phyloP scores from a whole-genome alignment of 805 yeast genomes.

The Starmerella tilneyi region DNA sequence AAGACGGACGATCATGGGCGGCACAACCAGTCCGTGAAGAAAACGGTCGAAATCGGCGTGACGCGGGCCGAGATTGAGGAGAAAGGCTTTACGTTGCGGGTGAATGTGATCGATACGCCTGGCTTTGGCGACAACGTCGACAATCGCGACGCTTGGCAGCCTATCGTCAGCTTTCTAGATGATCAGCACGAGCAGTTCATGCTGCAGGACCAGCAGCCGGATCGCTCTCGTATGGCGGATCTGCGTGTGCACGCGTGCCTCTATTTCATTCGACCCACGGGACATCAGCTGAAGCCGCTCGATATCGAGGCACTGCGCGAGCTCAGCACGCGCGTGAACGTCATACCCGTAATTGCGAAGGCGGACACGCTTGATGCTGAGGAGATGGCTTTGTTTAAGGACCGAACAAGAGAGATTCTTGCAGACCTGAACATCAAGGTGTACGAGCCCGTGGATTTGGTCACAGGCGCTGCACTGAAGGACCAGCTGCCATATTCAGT shows the following conservation, averaged over 20 bases:
- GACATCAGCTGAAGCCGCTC: slow-evolving; percentile 48
- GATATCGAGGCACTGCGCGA: slow-evolving; percentile 68
- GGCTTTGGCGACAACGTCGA: slow-evolving; percentile 67
- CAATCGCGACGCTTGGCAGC: slow-evolving; percentile 56
- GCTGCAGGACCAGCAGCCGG: slow-evolving; percentile 71
- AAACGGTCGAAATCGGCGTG: slow-evolving; percentile 35
- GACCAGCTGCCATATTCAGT: slow-evolving; percentile 57
- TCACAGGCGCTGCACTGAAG: slow-evolving; percentile 25
- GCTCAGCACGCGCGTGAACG: slow-evolving; percentile 59
- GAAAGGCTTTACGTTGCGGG: slow-evolving; percentile 45
- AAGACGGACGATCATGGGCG: slow-evolving; percentile 35
- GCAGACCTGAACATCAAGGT: slow-evolving; percentile 46
- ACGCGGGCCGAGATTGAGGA: slow-evolving; percentile 48
- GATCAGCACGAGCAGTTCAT: slow-evolving; percentile 59
- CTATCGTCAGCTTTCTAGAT: slow-evolving; percentile 64
- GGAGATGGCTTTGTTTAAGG: slow-evolving; percentile 49
- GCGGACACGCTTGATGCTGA: slow-evolving; percentile 59
- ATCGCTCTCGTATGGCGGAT: slow-evolving; percentile 45
- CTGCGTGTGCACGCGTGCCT: slow-evolving; percentile 74
- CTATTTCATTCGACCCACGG: slow-evolving; percentile 67
- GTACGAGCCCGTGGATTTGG: slow-evolving; percentile 38
- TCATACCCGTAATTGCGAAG: slow-evolving; percentile 73
- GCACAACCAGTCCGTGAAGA: slow-evolving; percentile 34
- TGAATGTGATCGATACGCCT: slow-evolving; percentile 62
- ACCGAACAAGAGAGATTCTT: slow-evolving; percentile 42